A percentile compares a stretch with the other conserved stretches of the same genome.
Conservation (phyloP, 2,329 filamentous ascomycete species). For the Nannizziopsis barbatae region DNA sequence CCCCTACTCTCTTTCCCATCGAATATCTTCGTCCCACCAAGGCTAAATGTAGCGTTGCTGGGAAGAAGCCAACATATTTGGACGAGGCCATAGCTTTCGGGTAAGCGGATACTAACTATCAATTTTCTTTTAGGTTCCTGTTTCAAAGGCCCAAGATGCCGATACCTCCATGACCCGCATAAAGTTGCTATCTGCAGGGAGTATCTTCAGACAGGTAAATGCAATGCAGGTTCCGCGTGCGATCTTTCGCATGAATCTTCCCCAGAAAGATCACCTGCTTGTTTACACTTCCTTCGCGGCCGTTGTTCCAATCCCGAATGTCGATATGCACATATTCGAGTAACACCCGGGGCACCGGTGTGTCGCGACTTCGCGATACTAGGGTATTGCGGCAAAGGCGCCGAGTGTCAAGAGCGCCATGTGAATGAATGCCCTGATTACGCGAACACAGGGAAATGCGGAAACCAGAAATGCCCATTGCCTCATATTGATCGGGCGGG, state of each 20-base stretch:
- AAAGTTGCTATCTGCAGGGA: slow-evolving; percentile 88
- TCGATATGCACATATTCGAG: slow-evolving; percentile 72
- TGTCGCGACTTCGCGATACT: slow-evolving; percentile 75
- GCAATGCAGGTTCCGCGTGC: slow-evolving; percentile 65
- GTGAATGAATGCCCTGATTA: slow-evolving; percentile 91
- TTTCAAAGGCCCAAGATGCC: slow-evolving; percentile 66
- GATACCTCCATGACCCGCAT: slow-evolving; percentile 68
- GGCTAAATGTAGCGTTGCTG: neutral
- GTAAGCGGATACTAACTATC: slow-evolving; percentile 20
- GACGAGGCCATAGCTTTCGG: slow-evolving; percentile 14
- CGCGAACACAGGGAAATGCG: slow-evolving; percentile 79
- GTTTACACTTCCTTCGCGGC: slow-evolving; percentile 79
- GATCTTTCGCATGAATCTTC: slow-evolving; percentile 81
- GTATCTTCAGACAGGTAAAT: slow-evolving; percentile 68
- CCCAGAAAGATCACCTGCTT: slow-evolving; percentile 73
- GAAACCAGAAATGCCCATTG: slow-evolving; percentile 67
- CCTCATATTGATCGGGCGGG: slow-evolving; percentile 81
- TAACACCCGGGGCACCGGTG: slow-evolving; percentile 64
- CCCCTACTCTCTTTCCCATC: slow-evolving; percentile 24
- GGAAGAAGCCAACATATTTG: slow-evolving; percentile 5
- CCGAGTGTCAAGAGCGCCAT: slow-evolving; percentile 67
- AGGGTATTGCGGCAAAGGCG: slow-evolving; percentile 80
- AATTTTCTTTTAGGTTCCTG: slow-evolving; percentile 58
- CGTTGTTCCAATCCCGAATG: slow-evolving; percentile 81
- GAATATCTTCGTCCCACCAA: slow-evolving; percentile 3